Base-by-base conservation (phyloP, 352 stramenopile species). In the Halophytophthora polymorphica region DNA sequence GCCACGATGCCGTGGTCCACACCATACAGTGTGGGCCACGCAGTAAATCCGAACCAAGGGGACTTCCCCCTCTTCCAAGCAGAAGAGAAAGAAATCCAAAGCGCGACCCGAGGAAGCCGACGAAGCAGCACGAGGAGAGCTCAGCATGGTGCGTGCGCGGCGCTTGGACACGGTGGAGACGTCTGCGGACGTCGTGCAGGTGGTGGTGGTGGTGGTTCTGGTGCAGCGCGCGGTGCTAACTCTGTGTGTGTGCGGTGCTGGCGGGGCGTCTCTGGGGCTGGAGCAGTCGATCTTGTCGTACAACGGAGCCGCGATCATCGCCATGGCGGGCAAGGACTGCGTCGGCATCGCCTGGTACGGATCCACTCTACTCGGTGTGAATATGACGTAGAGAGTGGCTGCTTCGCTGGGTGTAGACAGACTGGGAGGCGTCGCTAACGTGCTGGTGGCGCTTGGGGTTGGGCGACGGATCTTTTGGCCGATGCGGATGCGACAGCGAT, bases 301-400 rank as follows among this genome's bases (percentile, higher is more conserved):
- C 79, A 99, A 99, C 74, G 97, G 97, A 58, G 90, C 89, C 45
- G 97, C 96, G 45, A 98, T 99, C 55, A 97, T 99, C 64, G 97
- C 95, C 55, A 99, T 99, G 97, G 88, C 95, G 21, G 97, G 97
- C 55, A 99, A 99, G 70, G 93, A 99, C 74, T 99, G 97, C 71
- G 96, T 99, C 28, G 97, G 90, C 23, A 99, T 99, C 61, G 96
- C 96, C 39, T 94, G 86, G 86, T 96, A 68, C 46, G 63, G 41
- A 17, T 49, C 13, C 12, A 6, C 35, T 6, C 35, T 39, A 6
- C n/a, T 15, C 35, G n/a, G 5, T 15, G 12, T 3, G 5, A 11
- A 14, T 19, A 0, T 17, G 23, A 3, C 22, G 25, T 19, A 39
- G 42, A 11, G 25, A 15, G 25, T 8, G 8, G 10, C 17, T 35